Base-by-base conservation (phyloP, 768 basidiomycete species). In the Podaxis rugospora region DNA sequence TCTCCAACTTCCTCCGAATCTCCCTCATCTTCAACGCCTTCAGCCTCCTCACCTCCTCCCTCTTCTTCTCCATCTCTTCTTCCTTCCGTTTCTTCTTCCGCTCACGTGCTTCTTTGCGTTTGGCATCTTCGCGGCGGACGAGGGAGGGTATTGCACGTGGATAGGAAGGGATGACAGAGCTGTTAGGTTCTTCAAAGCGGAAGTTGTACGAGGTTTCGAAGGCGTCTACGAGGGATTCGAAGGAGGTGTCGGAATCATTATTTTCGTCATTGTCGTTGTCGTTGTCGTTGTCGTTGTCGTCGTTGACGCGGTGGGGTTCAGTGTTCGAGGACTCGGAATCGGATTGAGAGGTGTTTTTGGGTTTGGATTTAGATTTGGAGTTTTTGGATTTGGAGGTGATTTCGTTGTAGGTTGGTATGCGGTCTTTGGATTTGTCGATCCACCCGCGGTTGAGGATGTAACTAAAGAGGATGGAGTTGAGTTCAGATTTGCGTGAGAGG, bases 141-240 rank as follows among this genome's bases (percentile, higher is more conserved):
- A 80, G 72, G 52, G 86, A 81, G 57, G 81, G 68, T 21, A 91
- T 68, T 67, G 82, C 80, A 63, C 97, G 92, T 3, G 96, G 93
- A 74, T 90, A 91, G 0, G 90, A 78, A 80, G 66, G 65, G 28
- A 68, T 70, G 7, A 39, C 62, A 11, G 62, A 59, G 25, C 86
- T 93, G 67, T 68, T 93, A 85, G 92, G 90, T 73, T 99, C 96
- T 72, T 99, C 96, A 71, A 93, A 99, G 56, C 97, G 87, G 76
- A 97, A 97, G 73, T 98, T 98, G 76, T 98, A 99, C 14, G 90
- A 91, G n/a, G 85, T 86, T 75, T 99, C 97, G 65, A 98, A 99
- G 47, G 85, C 84, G 28, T 97, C 95, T 4, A 87, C 90, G 63
- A 92, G 86, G 47, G 96, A 93, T 57, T 97, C 94, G 66, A 97